A percentile compares a stretch with the other conserved stretches of the same genome.
phyloP scores from a whole-genome alignment of 192 early-diverging fungal species.

The Geosiphon pyriformis region DNA sequence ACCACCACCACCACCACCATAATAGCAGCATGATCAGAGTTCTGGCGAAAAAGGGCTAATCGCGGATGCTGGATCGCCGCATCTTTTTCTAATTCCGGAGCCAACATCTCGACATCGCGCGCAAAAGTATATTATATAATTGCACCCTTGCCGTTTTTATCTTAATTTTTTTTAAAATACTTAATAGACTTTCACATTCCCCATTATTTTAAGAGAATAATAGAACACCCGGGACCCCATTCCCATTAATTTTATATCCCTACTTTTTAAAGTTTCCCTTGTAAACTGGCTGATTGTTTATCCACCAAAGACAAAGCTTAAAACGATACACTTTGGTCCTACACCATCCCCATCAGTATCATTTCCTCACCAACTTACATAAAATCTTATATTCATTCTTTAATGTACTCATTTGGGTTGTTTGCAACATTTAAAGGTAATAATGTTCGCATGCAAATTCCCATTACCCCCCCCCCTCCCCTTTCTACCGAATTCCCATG shows the following conservation, averaged over 20 bases:
- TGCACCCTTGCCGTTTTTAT: background rate
- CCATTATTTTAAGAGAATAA: background rate
- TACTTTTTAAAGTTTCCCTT: conserved; percentile 9
- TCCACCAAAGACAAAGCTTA: conserved; percentile 18
- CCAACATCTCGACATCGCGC: background rate
- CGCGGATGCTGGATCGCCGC: conserved; percentile 16
- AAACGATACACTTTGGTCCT: background rate
- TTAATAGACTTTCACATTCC: background rate
- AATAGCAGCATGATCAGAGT: too few species aligned
- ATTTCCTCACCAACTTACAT: too few species aligned
- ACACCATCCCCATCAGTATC: too few species aligned
- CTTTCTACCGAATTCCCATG: too few species aligned
- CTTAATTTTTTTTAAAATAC: background rate
- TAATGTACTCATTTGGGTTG: too few species aligned
- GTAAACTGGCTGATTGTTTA: conserved; percentile 24
- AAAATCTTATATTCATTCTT: too few species aligned
- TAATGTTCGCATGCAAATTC: too few species aligned
- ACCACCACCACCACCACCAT: background rate
- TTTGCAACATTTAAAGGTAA: too few species aligned
- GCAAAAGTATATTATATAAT: background rate
- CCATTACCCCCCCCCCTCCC: too few species aligned
- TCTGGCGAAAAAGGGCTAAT: background rate
- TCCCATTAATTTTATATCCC: background rate
- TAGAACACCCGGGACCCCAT: background rate
- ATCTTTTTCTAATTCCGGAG: background rate